Evolutionary conservation across 2,329 filamentous ascomycete species (phyloP).

Genomic region (Hypoxylon sp.): DNA sequence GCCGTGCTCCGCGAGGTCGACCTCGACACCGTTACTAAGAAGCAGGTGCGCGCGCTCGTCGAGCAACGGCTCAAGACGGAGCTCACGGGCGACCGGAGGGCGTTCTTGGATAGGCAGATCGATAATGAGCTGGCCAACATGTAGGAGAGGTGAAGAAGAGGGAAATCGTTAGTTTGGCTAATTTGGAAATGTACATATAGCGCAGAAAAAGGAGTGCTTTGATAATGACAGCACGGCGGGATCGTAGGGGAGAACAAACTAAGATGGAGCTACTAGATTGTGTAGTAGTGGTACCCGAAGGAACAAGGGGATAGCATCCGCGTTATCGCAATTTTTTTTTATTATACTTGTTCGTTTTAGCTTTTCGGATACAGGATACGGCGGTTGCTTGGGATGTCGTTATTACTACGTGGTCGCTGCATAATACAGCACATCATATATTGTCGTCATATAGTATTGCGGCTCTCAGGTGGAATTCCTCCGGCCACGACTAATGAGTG

Average conservation of each 20-base stretch:
- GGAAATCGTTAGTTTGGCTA: constrained; percentile 9
- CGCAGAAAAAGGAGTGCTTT: constrained; percentile 26
- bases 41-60: constrained; percentile 90
- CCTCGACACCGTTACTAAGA: constrained; percentile 97
- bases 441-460: constrained; percentile 17
- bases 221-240: constrained; percentile 31
- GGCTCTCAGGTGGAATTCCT: no score
- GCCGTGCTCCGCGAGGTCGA: constrained; percentile 87
- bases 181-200: constrained; percentile 39
- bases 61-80: constrained; percentile 95
- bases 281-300: no score
- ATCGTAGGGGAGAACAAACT: constrained; percentile 3
- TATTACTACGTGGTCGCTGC: constrained; percentile 23
- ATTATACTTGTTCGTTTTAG: constrained; percentile 1
- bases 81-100: constrained; percentile 83
- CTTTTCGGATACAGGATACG: constrained; percentile 27
- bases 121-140: constrained; percentile 94
- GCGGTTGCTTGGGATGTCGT: constrained; percentile 10
- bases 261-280: no score
- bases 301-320: background rate
- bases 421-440: constrained; percentile 28
- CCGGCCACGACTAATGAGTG: no score
- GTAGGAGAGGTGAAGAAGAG: no score
- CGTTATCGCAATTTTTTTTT: constrained; percentile 3
- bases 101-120: constrained; percentile 92